Conservation (phyloP, 2,329 filamentous ascomycete genomes). For the Fusarium newnesense region DNA sequence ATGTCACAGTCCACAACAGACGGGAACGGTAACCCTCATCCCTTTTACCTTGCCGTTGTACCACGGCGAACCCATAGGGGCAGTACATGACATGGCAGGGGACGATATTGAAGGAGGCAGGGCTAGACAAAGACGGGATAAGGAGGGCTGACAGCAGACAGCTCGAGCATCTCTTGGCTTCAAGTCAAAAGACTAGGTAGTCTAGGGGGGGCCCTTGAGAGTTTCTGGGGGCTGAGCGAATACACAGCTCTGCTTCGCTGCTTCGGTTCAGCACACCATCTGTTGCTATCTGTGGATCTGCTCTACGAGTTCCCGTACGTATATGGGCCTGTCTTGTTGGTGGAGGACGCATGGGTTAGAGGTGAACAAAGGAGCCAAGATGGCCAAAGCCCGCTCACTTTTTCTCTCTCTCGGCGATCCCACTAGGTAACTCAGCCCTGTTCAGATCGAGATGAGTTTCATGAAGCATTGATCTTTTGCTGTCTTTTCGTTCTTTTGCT, state of each 20-base stretch:
- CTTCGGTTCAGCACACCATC: conserved; percentile 13
- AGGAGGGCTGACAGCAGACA: conserved; percentile 21
- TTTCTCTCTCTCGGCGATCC: not conserved
- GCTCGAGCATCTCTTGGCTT: not conserved
- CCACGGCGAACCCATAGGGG: conserved; percentile 6
- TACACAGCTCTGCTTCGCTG: not conserved
- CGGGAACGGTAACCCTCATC: conserved; percentile 10
- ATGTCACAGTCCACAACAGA: not conserved
- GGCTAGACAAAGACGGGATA: conserved; percentile 32
- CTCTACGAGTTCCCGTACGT: conserved; percentile 9
- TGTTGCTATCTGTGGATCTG: conserved; percentile 7
- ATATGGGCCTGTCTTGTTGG: conserved; percentile 11
- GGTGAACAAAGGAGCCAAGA: conserved; percentile 30
- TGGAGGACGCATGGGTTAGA: conserved; percentile 23
- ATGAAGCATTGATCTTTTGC: not conserved
- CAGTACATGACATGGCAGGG: not conserved
- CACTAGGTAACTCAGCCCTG: conserved; percentile 5
- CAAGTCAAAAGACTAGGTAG: not conserved
- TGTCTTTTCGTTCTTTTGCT: not conserved
- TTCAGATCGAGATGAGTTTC: not conserved
- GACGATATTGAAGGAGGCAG: not conserved
- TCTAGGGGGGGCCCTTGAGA: not conserved
- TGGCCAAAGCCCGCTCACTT: conserved; percentile 3
- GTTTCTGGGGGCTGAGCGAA: conserved; percentile 32
- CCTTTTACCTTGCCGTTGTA: conserved; percentile 16